Evolutionary conservation across 83 land plant genomes (phyloP).

Genomic region (Larix sibirica): DNA sequence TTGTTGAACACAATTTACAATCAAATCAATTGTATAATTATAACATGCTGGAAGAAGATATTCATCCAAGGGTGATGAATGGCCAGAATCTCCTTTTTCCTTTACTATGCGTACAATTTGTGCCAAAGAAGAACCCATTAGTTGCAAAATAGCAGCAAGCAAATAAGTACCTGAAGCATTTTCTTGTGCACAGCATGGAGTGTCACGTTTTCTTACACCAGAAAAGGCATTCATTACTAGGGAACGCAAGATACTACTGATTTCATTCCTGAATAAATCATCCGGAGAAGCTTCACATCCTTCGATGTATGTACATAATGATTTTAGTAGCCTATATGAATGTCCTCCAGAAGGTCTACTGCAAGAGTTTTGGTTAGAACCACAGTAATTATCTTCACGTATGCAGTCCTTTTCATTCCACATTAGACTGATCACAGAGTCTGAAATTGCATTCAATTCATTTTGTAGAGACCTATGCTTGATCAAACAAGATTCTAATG

Average conservation of each 20-base stretch:
- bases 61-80: neutral
- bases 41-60: neutral
- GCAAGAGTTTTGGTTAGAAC: neutral
- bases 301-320: neutral
- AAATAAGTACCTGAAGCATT: neutral
- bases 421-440: neutral
- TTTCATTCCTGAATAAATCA: neutral
- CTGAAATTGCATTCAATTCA: neutral
- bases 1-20: neutral
- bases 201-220: neutral
- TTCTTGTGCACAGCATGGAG: neutral
- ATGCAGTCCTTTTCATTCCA: constrained; percentile 5
- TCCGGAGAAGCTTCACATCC: neutral
- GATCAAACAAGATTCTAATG: constrained; percentile 8
- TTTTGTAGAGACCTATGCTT: neutral
- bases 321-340: neutral
- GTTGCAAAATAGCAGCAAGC: neutral
- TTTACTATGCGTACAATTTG: neutral
- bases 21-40: neutral
- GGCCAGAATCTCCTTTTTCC: neutral
- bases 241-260: neutral
- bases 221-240: neutral
- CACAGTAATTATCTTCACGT: neutral
- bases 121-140: neutral
- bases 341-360: neutral